These are phyloP conservation scores for Ustilago vetiveriae DNA, from an alignment of 1,284 basidiomycete species.

Conservation along the genomic window DNA sequence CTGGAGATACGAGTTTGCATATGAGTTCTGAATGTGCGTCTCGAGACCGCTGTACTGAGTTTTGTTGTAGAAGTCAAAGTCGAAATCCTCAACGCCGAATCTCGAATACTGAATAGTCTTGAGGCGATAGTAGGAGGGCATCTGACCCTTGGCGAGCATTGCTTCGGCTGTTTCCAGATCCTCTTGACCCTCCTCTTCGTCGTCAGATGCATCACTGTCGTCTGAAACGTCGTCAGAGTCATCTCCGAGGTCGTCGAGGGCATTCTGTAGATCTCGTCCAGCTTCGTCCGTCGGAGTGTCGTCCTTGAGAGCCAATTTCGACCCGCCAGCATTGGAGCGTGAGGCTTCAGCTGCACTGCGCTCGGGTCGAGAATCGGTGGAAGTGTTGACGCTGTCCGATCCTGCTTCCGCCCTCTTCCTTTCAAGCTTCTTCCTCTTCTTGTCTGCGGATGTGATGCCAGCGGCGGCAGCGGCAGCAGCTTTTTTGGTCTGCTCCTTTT, in stretches of 20 bases:
- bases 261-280: not conserved
- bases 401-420: conserved; percentile 26
- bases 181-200: conserved; percentile 48
- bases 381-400: conserved; percentile 17
- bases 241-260: conserved; percentile 11
- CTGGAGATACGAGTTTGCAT: conserved; percentile 92
- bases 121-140: conserved; percentile 85
- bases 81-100: conserved; percentile 99
- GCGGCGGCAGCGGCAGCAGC: conserved; percentile 56
- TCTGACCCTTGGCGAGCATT: conserved; percentile 57
- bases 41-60: conserved; percentile 91
- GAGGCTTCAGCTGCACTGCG: conserved; percentile 7
- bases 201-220: conserved; percentile 36
- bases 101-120: conserved; percentile 98
- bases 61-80: conserved; percentile 76
- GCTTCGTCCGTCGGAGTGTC: conserved; percentile 8
- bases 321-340: not conserved
- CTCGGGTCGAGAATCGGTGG: conserved; percentile 19
- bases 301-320: conserved; percentile 10
- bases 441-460: conserved; percentile 18
- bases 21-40: conserved; percentile 96
- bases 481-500: conserved; percentile 63
- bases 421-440: conserved; percentile 46
- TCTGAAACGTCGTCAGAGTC: conserved; percentile 1
- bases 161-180: conserved; percentile 41